Conservation (phyloP, 1,284 basidiomycete species). For the Acaromyces ingoldii region DNA sequence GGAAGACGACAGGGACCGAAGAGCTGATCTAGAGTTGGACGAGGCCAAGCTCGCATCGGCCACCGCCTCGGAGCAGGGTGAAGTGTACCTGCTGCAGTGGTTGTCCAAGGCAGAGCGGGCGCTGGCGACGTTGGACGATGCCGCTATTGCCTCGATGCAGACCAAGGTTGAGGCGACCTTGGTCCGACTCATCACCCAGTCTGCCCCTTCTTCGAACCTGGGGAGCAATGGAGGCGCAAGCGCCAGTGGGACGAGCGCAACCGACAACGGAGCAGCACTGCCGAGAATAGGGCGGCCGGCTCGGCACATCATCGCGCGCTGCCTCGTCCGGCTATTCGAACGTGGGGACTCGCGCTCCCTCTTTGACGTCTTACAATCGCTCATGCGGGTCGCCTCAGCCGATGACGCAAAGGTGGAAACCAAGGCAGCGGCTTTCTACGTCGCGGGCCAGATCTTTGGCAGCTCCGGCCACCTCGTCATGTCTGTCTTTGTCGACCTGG, state of each 20-base stretch:
- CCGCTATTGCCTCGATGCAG: constrained; percentile 55
- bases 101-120: constrained; percentile 64
- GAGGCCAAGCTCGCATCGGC: constrained; percentile 32
- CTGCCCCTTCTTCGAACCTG: constrained; percentile 45
- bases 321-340: constrained; percentile 70
- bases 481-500: constrained; percentile 85
- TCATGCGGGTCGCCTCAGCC: constrained; percentile 21
- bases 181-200: constrained; percentile 59
- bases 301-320: constrained; percentile 72
- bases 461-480: constrained; percentile 78
- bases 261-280: constrained; percentile 3
- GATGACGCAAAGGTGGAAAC: constrained; percentile 57
- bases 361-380: constrained; percentile 71
- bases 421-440: constrained; percentile 70
- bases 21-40: constrained; percentile 20
- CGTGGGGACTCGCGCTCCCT: constrained; percentile 71
- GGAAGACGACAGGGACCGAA: too few relatives aligned
- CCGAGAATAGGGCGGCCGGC: constrained; percentile 71
- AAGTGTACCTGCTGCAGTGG: constrained; percentile 77
- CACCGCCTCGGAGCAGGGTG: constrained; percentile 67
- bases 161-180: constrained; percentile 61
- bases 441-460: constrained; percentile 80
- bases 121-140: constrained; percentile 52
- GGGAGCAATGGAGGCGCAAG: constrained; percentile 7
- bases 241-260: constrained; percentile 5